A percentile compares a stretch with the other conserved stretches of the same genome.
Evolutionary conservation across 176 grass and related monocot species (phyloP).

Genomic region (Cenchrus fungigraminus): DNA sequence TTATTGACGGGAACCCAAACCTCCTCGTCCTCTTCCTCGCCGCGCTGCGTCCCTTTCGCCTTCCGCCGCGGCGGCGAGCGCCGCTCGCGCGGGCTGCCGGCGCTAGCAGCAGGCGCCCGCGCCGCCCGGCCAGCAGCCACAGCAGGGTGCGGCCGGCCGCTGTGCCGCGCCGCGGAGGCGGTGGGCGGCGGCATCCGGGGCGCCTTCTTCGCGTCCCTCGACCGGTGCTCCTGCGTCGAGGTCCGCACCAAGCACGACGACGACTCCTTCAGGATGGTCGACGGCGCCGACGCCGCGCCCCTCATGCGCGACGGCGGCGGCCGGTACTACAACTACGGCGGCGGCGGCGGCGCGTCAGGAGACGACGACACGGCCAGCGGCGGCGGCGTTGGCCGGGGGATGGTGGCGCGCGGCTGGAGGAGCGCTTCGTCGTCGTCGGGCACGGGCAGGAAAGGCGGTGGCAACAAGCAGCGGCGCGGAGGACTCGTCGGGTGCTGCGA

Average conservation of each 20-base stretch:
- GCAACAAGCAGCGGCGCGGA: background rate
- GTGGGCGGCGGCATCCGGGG: conserved; percentile 40
- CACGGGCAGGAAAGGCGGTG: background rate
- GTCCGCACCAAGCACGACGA: conserved; percentile 15
- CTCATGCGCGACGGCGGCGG: background rate
- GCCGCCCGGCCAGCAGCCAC: background rate
- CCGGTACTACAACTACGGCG: too few relatives aligned
- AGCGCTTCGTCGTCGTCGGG: too few relatives aligned
- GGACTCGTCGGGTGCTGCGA: conserved; percentile 2
- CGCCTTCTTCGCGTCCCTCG: conserved; percentile 46
- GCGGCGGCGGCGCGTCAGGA: background rate
- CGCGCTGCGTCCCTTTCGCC: conserved; percentile 42
- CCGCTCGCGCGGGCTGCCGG: background rate
- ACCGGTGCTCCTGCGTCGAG: conserved; percentile 39
- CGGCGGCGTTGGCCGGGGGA: too few relatives aligned
- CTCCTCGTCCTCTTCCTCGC: background rate
- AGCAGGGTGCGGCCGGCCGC: conserved; percentile 29
- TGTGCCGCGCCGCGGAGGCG: conserved; percentile 37
- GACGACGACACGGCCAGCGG: background rate
- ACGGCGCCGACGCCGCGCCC: background rate
- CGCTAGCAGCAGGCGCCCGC: background rate
- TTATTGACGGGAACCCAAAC: too few relatives aligned
- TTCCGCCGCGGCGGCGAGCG: conserved; percentile 30
- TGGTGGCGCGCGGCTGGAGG: background rate
- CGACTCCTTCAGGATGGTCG: background rate